A percentile compares a stretch with the other conserved stretches of the same genome.
Conservation (phyloP, 2,329 filamentous ascomycete species). For the Cadophora malorum region DNA sequence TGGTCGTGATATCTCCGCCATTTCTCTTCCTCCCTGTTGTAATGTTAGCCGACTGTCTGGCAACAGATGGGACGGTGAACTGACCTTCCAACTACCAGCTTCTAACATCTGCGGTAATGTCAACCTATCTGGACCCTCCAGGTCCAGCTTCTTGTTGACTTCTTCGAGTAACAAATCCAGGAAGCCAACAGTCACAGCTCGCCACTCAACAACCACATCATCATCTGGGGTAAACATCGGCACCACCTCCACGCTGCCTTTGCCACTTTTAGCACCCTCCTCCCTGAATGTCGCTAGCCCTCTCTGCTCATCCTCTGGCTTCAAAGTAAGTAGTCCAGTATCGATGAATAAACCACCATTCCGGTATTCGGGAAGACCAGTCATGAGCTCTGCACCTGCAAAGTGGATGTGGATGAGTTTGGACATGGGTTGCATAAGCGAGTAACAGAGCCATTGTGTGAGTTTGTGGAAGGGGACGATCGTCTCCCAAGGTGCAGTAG, state of each 20-base stretch:
- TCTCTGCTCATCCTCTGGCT: conserved; percentile 70
- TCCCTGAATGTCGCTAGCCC: conserved; percentile 73
- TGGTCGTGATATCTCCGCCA: conserved; percentile 92
- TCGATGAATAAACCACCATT: conserved; percentile 91
- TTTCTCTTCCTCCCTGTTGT: conserved; percentile 83
- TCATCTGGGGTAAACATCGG: conserved; percentile 76
- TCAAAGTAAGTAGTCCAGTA: conserved; percentile 80
- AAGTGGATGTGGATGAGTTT: conserved; percentile 82
- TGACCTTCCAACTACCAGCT: conserved; percentile 96
- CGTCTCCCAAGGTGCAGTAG: conserved; percentile 73
- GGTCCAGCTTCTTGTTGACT: conserved; percentile 70
- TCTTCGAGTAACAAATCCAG: conserved; percentile 73
- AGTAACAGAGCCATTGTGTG: conserved; percentile 94
- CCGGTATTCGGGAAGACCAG: conserved; percentile 88
- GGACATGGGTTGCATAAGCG: conserved; percentile 89
- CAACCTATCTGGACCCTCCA: conserved; percentile 74
- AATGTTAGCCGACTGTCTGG: conserved; percentile 24
- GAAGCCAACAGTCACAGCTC: conserved; percentile 76
- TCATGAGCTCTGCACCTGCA: conserved; percentile 80
- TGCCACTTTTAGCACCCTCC: conserved; percentile 74
- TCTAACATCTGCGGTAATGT: conserved; percentile 89
- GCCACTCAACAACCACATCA: conserved; percentile 82
- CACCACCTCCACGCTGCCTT: conserved; percentile 75
- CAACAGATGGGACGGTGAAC: conserved; percentile 40
- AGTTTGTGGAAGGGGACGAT: conserved; percentile 94